Conservation (phyloP, 768 basidiomycete species). For the Clitopilus passeckerianus region DNA sequence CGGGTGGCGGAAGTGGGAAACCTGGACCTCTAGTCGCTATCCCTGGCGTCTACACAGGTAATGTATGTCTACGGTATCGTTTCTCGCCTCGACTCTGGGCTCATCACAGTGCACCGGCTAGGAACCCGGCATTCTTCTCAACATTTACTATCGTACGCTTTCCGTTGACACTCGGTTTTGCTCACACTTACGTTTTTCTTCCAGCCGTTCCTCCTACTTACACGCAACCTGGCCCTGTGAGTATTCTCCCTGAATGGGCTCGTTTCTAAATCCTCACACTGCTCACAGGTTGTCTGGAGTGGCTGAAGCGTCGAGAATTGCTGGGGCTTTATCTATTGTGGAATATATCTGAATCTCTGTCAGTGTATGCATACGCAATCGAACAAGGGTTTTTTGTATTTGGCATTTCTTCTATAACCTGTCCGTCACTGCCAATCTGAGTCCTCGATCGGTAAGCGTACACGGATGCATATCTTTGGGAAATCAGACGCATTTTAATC, state of each 20-base stretch:
- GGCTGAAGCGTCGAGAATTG: neutral
- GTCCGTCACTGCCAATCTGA: no score
- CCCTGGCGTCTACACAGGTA: constrained; percentile 12
- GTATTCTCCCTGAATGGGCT: neutral
- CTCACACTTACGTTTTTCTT: neutral
- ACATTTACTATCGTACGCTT: constrained; percentile 8
- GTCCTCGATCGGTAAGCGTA: no score
- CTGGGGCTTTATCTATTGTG: neutral
- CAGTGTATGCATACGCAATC: neutral
- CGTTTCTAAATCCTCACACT: neutral
- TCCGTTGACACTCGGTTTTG: neutral
- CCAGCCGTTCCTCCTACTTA: constrained; percentile 8
- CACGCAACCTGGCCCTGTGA: constrained; percentile 9
- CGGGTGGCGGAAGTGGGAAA: constrained; percentile 12
- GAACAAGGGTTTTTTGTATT: no score
- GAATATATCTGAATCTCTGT: neutral
- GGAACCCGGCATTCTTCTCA: constrained; percentile 9
- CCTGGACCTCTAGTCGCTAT: constrained; percentile 12
- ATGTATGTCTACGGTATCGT: neutral
- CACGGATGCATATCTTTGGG: neutral
- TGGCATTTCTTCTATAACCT: no score
- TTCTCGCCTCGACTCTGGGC: neutral
- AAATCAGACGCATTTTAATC: no score
- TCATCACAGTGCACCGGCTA: neutral
- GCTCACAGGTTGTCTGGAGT: neutral